Percentiles rank a stretch among this genome's conserved stretches.
phyloP scores from a whole-genome alignment of 331 rosid genomes.

The Saraca asoca region DNA sequence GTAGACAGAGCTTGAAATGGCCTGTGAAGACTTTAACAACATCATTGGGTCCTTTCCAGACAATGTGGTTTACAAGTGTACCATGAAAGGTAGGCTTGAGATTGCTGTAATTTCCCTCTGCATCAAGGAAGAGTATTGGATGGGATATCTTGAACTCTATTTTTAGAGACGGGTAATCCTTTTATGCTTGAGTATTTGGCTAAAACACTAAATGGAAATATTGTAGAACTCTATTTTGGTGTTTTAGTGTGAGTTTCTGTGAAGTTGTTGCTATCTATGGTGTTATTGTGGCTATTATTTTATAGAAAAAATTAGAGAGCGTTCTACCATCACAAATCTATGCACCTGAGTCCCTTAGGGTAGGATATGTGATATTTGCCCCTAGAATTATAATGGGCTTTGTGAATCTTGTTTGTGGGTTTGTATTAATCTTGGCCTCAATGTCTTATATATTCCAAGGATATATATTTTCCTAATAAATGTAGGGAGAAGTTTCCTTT shows the following conservation, averaged over 20 bases:
- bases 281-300: conserved; percentile 93
- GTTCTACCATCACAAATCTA: conserved; percentile 62
- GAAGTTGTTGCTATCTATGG: conserved; percentile 99
- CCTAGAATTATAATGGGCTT: conserved; percentile 91
- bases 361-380: conserved; percentile 95
- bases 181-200: too few species aligned
- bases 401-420: conserved; percentile 96
- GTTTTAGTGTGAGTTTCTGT: conserved; percentile 90
- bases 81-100: too few species aligned
- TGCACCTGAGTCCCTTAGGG: conserved; percentile 79
- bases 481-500: conserved; percentile 7
- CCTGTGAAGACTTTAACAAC: too few species aligned
- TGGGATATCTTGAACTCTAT: too few species aligned
- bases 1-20: too few species aligned
- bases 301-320: conserved; percentile 89
- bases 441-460: not conserved
- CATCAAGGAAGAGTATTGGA: too few species aligned
- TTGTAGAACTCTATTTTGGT: too few species aligned
- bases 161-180: too few species aligned
- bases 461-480: conserved; percentile 4
- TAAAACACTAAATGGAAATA: too few species aligned
- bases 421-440: conserved; percentile 23
- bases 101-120: too few species aligned
- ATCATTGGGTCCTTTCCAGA: too few species aligned
- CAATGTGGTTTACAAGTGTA: too few species aligned